Evolutionary conservation across 192 early-diverging fungal genomes (phyloP), one percentile per base, ranked within the genome.

Genomic region (Backusella tarrabulga): DNA sequence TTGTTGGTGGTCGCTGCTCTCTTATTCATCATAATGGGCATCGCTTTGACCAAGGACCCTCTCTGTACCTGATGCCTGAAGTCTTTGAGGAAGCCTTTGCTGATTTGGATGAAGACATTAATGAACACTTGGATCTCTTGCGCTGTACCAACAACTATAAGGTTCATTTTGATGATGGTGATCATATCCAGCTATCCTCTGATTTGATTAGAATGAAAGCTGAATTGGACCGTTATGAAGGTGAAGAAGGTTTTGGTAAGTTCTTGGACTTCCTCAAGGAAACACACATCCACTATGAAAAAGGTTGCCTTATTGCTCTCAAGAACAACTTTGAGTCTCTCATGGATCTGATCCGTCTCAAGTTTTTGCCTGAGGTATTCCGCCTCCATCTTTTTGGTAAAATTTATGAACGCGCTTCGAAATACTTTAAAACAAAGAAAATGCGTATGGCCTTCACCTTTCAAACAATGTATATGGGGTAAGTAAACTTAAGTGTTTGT

Each of bases 381-480:
- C 83, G 83, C 32, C 74, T 89, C n/a, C 84, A 89, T 76, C 60
- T 90, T 4, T 74, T 85, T 41, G 50, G 69, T 26, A 85, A 77
- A 6, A 46, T 87, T 11, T 90, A 86, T 72, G 46, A 68, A 21
- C 74, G 87, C 35, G 85, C 80, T 6, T 60, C 77, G 35, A 80
- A 74, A 11, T 88, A 81, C 67, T 90, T 90, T 74, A 71, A 76
- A 60, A 81, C 75, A n/a, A 85, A 87, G 67, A 85, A 89, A 77
- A 80, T 90, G 70, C 60, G 85, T 32, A 84, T 85, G 82, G 87
- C 87, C 1, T 87, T 90, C 73, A 88, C 88, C 9, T 89, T 90
- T 67, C 89, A 90, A 73, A 83, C 81, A 72, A 90, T 90, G 89
- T 90, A 90, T 73, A 89, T 90, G 89, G 88, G 89, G 83, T 84